These are phyloP conservation scores for Tuber melanosporum DNA, from an alignment of 495 filamentous ascomycete species.

Conservation along the genomic window DNA sequence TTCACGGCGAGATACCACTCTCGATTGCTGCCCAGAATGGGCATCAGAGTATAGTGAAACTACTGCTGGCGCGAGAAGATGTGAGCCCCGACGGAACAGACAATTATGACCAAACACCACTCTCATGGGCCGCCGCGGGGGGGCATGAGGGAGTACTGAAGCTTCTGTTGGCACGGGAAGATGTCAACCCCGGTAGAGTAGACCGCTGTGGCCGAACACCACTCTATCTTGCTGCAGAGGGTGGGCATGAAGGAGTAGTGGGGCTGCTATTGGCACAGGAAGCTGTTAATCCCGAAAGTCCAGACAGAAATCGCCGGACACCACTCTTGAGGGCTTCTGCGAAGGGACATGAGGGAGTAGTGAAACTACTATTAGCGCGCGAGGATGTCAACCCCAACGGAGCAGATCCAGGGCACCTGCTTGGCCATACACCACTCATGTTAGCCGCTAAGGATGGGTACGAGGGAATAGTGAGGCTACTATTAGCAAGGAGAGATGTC, in stretches of 20 bases:
- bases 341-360: too few species aligned
- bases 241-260: not conserved
- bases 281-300: not conserved
- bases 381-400: too few species aligned
- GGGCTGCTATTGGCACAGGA: not conserved
- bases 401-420: too few species aligned
- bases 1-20: slow-evolving; percentile 32
- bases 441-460: too few species aligned
- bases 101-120: slow-evolving; percentile 31
- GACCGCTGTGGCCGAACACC: not conserved
- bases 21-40: slow-evolving; percentile 43
- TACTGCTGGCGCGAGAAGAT: slow-evolving; percentile 8
- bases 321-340: too few species aligned
- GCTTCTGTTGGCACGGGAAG: not conserved
- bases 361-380: too few species aligned
- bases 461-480: too few species aligned
- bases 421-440: too few species aligned
- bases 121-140: slow-evolving; percentile 36
- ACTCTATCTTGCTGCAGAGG: not conserved
- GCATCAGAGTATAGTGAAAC: slow-evolving; percentile 42
- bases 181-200: not conserved
- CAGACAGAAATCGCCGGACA: too few species aligned
- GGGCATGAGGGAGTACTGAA: not conserved
- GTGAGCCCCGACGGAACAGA: slow-evolving; percentile 14
- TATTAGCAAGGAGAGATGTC: too few species aligned